Conservation (phyloP, 176 grass and related monocot species). For the Triticum timopheevii region DNA sequence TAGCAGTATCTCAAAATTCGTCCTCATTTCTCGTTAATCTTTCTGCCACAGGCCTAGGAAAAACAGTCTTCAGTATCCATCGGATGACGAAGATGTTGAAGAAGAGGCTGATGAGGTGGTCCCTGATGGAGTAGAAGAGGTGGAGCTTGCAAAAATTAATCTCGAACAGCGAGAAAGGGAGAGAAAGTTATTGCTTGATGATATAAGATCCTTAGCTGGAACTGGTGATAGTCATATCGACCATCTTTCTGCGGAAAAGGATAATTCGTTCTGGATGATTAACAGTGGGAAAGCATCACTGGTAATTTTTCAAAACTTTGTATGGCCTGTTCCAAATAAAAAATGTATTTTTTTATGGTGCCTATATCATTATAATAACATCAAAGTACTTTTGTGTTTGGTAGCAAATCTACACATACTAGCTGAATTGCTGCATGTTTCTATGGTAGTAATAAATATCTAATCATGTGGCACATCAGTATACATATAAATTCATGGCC, state of each 20-base stretch:
- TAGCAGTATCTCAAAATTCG: conserved; percentile 15
- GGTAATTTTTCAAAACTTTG: conserved; percentile 51
- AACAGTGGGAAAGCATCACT: conserved; percentile 53
- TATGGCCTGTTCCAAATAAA: conserved; percentile 5
- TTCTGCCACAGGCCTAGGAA: conserved; percentile 70
- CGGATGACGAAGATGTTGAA: conserved; percentile 96
- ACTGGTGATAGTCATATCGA: conserved; percentile 55
- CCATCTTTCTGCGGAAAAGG: conserved; percentile 48
- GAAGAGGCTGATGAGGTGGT: conserved; percentile 99
- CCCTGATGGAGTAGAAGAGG: conserved; percentile 99
- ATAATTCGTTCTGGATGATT: conserved; percentile 90
- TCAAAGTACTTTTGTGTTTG: background rate
- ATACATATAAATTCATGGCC: background rate
- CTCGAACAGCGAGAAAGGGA: conserved; percentile 86
- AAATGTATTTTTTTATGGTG: conserved; percentile 1
- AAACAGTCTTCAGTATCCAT: conserved; percentile 91
- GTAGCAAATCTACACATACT: background rate
- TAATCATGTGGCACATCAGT: background rate
- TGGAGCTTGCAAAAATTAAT: conserved; percentile 94
- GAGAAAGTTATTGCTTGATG: conserved; percentile 90
- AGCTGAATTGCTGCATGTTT: background rate
- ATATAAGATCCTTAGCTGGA: conserved; percentile 73
- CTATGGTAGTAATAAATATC: background rate
- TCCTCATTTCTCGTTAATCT: conserved; percentile 23
- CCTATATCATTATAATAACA: conserved; percentile 3